Base-by-base conservation (phyloP, 345 rosid species). In the Brassica cretica region DNA sequence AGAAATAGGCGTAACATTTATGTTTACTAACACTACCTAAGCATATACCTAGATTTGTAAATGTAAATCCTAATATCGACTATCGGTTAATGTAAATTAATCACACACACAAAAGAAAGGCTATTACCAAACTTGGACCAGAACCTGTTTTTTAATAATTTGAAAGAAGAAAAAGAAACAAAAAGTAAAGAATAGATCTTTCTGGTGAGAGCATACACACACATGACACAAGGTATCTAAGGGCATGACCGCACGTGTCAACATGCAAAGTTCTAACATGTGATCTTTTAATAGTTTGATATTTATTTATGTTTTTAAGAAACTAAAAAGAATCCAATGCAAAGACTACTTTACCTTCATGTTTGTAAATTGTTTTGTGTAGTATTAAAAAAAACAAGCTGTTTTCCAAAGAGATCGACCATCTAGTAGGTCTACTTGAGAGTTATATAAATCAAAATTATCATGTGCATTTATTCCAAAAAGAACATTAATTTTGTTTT, bases 201-300 rank as follows among this genome's bases (percentile, higher is more conserved):
- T 71, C 56, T 65, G 76, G 79, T 71, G 71, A 73, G 78, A 79
- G 35, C 53, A 73, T 62, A 67, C 63, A 49, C 37, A 6, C 63
- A 51, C 72, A 77, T 70, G 71, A 79, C 82, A 79, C 75, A 79
- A 79, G 75, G 78, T 74, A 79, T 79, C 78, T 21, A 51, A 69
- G 71, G 41, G 78, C 75, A 68, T 74, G 82, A 69, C 66, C 78
- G 69, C 82, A 79, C 78, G 82, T 79, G 82, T 79, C 74, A 67
- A 79, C 78, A 78, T 78, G 82, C 80, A 76, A 24, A 46, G 12
- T 24, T 19, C 55, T 71, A 65, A 78, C 46, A 51, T 39, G 68
- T 25, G 49, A 37, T 58, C 35, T 58, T 58, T 70, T n/a, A 9
- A n/a, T n/a, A n/a, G 18, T 51, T 51, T 51, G 19, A 5, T 51